Percentiles rank a stretch among this genome's conserved stretches.
These are phyloP conservation scores for Tripterygium wilfordii DNA, from an alignment of 177 flowering plant species.

Conservation along the genomic window DNA sequence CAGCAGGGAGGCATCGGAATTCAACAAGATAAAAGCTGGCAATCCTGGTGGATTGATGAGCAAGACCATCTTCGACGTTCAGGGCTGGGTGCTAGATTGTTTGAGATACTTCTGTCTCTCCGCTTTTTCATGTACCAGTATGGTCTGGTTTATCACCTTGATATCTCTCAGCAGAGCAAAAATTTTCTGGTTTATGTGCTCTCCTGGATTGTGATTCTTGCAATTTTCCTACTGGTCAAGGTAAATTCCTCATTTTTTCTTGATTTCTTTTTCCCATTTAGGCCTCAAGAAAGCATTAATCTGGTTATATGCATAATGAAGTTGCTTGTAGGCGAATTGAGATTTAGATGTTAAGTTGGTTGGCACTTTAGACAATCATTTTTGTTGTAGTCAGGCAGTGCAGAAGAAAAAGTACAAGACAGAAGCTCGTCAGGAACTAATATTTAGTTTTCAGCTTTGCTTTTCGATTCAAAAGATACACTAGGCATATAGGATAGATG, in stretches of 20 bases:
- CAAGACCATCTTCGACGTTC: constrained; percentile 75
- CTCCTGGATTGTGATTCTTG: constrained; percentile 78
- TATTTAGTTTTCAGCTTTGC: no score
- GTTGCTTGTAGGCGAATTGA: no score
- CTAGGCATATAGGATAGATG: no score
- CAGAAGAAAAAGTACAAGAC: no score
- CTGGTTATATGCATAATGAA: no score
- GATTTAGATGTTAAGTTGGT: no score
- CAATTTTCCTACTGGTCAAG: constrained; percentile 63
- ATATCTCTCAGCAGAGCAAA: constrained; percentile 64
- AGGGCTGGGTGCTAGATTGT: constrained; percentile 48
- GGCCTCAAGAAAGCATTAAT: no score
- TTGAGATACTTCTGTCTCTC: constrained; percentile 71
- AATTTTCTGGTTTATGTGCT: constrained; percentile 73
- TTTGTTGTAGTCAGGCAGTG: no score
- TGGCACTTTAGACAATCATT: no score
- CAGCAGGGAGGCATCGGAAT: constrained; percentile 90
- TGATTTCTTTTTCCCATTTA: no score
- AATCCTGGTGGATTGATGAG: constrained; percentile 96
- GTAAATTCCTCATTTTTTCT: constrained; percentile 29
- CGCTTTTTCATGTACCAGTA: constrained; percentile 91
- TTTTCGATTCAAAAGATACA: no score
- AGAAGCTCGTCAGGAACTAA: no score
- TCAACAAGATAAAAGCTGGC: constrained; percentile 89
- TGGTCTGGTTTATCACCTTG: constrained; percentile 93